These are phyloP conservation scores for Musa itinerans DNA, from an alignment of 176 grass and related monocot genomes.

Conservation along the genomic window DNA sequence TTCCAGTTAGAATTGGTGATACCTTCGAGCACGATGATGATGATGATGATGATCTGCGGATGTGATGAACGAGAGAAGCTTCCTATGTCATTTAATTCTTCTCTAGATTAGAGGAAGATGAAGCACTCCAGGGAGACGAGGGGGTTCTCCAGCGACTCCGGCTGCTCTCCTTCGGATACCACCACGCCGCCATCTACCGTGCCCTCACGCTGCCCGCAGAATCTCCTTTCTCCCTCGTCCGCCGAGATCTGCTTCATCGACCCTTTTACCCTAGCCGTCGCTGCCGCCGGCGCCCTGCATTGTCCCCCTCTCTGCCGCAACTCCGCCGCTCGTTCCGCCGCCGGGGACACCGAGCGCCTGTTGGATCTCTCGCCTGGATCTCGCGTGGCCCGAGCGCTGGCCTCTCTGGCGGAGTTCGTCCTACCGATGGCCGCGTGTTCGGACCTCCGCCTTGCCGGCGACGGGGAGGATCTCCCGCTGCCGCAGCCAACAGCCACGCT, in stretches of 20 bases:
- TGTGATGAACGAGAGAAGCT: too few relatives aligned
- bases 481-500: slow-evolving; percentile 7
- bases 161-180: slow-evolving; percentile 24
- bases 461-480: slow-evolving; percentile 32
- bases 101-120: slow-evolving; percentile 54
- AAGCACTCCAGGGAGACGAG: slow-evolving; percentile 89
- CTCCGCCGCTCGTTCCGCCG: slow-evolving; percentile 34
- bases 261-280: slow-evolving; percentile 10
- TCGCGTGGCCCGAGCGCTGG: too few relatives aligned
- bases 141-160: slow-evolving; percentile 79
- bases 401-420: not conserved
- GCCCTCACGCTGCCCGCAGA: not conserved
- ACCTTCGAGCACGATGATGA: too few relatives aligned
- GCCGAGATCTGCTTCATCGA: slow-evolving; percentile 1
- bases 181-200: not conserved
- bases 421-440: not conserved
- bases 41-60: too few relatives aligned
- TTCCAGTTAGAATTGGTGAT: too few relatives aligned
- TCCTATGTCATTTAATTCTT: too few relatives aligned
- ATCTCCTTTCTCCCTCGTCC: slow-evolving; percentile 10
- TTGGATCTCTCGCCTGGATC: slow-evolving; percentile 39
- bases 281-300: slow-evolving; percentile 22
- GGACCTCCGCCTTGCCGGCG: slow-evolving; percentile 29
- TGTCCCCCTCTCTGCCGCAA: not conserved
- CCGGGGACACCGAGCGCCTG: slow-evolving; percentile 57